A percentile compares a stretch with the other conserved stretches of the same genome.
Evolutionary conservation across 2,329 filamentous ascomycete species (phyloP).

Genomic region (Trichoderma asperellum): DNA sequence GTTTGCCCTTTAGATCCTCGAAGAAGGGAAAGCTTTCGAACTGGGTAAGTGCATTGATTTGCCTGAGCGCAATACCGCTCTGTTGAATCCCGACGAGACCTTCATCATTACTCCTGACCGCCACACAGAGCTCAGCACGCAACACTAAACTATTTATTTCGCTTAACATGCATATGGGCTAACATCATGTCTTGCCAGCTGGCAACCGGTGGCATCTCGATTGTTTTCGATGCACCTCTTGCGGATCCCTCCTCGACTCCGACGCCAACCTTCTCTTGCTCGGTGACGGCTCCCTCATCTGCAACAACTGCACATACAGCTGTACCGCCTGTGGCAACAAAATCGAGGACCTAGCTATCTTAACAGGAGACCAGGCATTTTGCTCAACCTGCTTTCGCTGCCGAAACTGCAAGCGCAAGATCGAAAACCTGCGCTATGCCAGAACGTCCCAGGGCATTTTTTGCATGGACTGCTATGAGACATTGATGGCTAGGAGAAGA

Average conservation of each 20-base stretch:
- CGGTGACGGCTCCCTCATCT: conserved; percentile 96
- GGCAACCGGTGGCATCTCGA: conserved; percentile 98
- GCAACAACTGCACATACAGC: conserved; percentile 99
- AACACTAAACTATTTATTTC: background rate
- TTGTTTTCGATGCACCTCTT: conserved; percentile 97
- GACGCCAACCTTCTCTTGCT: conserved; percentile 96
- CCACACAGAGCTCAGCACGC: conserved; percentile 5
- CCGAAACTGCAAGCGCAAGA: conserved; percentile 97
- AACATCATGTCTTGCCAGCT: conserved; percentile 56
- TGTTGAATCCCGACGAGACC: background rate
- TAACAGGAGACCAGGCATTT: conserved; percentile 97
- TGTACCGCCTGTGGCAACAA: conserved; percentile 96
- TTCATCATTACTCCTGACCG: conserved; percentile 5
- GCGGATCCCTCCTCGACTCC: conserved; percentile 92
- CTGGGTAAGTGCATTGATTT: conserved; percentile 64
- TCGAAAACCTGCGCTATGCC: conserved; percentile 96
- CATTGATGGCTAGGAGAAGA: conserved; percentile 86
- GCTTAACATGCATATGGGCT: conserved; percentile 34
- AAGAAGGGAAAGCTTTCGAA: conserved; percentile 98
- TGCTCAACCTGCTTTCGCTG: conserved; percentile 97
- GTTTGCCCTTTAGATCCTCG: conserved; percentile 70
- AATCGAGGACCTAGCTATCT: conserved; percentile 95
- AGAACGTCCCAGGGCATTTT: conserved; percentile 98
- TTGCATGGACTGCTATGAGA: conserved; percentile 98
- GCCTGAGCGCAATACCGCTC: background rate